These are phyloP conservation scores for Fennellomyces sp. DNA, from an alignment of 371 early-diverging fungal genomes.

Conservation along the genomic window DNA sequence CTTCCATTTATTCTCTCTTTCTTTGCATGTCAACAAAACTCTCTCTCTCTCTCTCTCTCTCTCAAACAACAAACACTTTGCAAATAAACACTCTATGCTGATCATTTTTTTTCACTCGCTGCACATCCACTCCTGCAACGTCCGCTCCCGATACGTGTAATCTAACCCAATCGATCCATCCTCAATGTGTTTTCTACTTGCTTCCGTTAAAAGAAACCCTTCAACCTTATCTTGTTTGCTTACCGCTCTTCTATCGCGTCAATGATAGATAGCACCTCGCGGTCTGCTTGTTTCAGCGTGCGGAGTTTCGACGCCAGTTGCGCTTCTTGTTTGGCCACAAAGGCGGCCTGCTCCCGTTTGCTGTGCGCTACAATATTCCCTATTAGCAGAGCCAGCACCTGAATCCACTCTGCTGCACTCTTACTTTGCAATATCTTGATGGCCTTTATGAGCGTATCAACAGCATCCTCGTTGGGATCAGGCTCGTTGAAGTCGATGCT, in stretches of 20 bases:
- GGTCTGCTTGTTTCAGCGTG: background rate
- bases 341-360: background rate
- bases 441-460: conserved; percentile 1
- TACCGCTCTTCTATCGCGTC: conserved; percentile 8
- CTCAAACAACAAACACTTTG: no score
- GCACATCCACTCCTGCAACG: conserved; percentile 10
- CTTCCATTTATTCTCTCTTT: background rate
- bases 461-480: background rate
- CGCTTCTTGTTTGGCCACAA: background rate
- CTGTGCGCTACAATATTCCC: background rate
- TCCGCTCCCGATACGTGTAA: conserved; percentile 4
- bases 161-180: conserved; percentile 10
- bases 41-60: background rate
- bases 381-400: background rate
- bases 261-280: background rate
- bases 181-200: background rate
- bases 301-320: background rate
- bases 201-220: background rate
- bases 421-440: background rate
- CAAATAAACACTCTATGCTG: no score
- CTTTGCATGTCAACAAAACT: background rate
- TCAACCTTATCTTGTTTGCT: background rate
- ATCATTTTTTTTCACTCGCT: no score
- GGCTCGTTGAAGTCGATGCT: background rate
- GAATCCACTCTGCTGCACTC: no score